Conservation (phyloP, 2,329 filamentous ascomycete genomes). For the Diplodia sapinea region DNA sequence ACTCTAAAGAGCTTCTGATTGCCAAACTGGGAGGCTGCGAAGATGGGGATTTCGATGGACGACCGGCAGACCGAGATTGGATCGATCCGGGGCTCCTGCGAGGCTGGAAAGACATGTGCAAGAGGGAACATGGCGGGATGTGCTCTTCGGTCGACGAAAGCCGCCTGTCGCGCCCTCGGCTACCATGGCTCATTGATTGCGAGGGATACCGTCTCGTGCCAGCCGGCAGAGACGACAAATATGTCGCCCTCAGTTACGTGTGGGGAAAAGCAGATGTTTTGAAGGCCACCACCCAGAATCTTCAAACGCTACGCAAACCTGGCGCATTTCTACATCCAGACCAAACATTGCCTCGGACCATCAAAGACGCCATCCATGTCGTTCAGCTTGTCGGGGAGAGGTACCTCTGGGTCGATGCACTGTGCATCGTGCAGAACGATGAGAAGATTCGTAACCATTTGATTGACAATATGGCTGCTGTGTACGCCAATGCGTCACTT, state of each 20-base stretch:
- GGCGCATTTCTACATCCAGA: background rate
- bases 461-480: background rate
- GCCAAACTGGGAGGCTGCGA: background rate
- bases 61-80: no score
- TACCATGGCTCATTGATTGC: background rate
- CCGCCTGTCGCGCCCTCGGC: background rate
- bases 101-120: background rate
- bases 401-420: slow-evolving; percentile 34
- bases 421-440: slow-evolving; percentile 34
- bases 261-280: background rate
- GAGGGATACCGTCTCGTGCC: background rate
- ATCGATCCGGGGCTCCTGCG: no score
- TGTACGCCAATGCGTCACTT: background rate
- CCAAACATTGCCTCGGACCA: background rate
- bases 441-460: background rate
- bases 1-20: no score
- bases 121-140: background rate
- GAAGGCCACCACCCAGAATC: background rate
- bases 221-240: background rate
- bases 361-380: slow-evolving; percentile 33
- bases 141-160: background rate
- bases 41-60: background rate
- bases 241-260: background rate
- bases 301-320: background rate
- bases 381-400: slow-evolving; percentile 8